Percentiles rank a stretch among this genome's conserved stretches.
phyloP scores from a whole-genome alignment of 2,329 filamentous ascomycete species.

The Colletotrichum godetiae region DNA sequence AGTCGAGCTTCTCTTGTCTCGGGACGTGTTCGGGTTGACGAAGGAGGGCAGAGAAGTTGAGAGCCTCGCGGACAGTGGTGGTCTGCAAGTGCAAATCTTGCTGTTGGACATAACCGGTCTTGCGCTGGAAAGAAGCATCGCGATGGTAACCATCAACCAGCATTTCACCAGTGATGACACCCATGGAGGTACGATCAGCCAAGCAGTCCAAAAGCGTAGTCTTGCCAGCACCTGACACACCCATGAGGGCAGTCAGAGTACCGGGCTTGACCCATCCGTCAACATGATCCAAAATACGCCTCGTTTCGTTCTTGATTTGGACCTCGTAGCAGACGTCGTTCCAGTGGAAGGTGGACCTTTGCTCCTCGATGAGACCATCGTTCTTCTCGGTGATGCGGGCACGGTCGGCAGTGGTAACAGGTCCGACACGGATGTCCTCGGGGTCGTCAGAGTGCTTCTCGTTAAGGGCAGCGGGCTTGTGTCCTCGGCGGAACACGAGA shows the following conservation, averaged over 20 bases:
- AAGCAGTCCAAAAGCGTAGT: conserved; percentile 90
- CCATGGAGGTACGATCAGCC: conserved; percentile 88
- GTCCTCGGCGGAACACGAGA: conserved; percentile 78
- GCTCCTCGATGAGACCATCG: conserved; percentile 56
- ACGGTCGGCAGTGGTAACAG: conserved; percentile 57
- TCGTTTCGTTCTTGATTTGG: conserved; percentile 81
- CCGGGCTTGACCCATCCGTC: conserved; percentile 96
- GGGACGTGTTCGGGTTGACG: conserved; percentile 83
- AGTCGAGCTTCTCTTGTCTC: conserved; percentile 81
- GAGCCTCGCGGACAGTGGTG: conserved; percentile 86
- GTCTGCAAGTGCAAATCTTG: conserved; percentile 90
- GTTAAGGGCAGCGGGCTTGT: conserved; percentile 67
- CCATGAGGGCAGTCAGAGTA: conserved; percentile 90
- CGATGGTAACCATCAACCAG: conserved; percentile 72
- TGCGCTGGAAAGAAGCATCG: conserved; percentile 88
- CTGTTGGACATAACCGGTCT: conserved; percentile 92
- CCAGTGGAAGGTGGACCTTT: conserved; percentile 89
- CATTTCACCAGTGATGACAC: conserved; percentile 89
- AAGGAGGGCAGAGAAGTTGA: conserved; percentile 86
- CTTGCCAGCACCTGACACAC: conserved; percentile 92
- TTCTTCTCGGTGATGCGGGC: conserved; percentile 51
- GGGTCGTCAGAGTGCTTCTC: conserved; percentile 73
- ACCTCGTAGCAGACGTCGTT: conserved; percentile 81
- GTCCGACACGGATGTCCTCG: conserved; percentile 63
- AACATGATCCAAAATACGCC: conserved; percentile 85